These are phyloP conservation scores for Plasmopara muralis DNA, from an alignment of 352 stramenopile genomes.

Conservation along the genomic window DNA sequence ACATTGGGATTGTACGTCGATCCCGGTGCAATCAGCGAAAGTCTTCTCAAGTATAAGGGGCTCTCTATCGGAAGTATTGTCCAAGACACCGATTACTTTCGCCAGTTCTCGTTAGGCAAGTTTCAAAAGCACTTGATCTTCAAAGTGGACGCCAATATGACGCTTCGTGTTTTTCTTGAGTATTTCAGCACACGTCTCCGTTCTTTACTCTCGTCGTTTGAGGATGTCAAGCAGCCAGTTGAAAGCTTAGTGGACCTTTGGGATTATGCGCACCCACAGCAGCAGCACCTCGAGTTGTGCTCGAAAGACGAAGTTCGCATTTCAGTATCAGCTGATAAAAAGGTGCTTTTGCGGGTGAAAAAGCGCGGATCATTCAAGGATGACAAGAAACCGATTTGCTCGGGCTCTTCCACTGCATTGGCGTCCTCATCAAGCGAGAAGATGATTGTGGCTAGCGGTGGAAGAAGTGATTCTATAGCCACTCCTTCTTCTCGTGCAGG, in stretches of 20 bases:
- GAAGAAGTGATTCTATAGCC: slow-evolving; percentile 9
- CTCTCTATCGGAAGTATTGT: slow-evolving; percentile 71
- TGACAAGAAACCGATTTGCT: slow-evolving; percentile 18
- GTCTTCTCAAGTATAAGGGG: slow-evolving; percentile 76
- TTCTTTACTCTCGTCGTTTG: slow-evolving; percentile 16
- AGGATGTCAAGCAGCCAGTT: slow-evolving; percentile 19
- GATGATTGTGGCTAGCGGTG: slow-evolving; percentile 1
- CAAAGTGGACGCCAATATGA: slow-evolving; percentile 46
- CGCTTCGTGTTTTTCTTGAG: slow-evolving; percentile 39
- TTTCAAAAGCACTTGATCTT: slow-evolving; percentile 72
- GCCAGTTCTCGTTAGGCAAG: slow-evolving; percentile 46
- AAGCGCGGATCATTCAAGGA: slow-evolving; percentile 28
- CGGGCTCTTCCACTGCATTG: slow-evolving; percentile 5
- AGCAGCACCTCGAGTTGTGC: slow-evolving; percentile 26
- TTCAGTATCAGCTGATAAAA: slow-evolving; percentile 34
- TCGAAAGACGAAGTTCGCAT: slow-evolving; percentile 52
- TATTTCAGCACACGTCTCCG: slow-evolving; percentile 46
- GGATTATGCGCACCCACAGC: slow-evolving; percentile 26
- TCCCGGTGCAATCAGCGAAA: slow-evolving; percentile 45
- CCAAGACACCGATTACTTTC: slow-evolving; percentile 71
- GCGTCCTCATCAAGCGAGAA: slow-evolving; percentile 14
- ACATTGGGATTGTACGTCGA: slow-evolving; percentile 67
- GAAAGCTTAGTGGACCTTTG: slow-evolving; percentile 29
- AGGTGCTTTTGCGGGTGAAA: slow-evolving; percentile 40
- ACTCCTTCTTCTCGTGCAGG: slow-evolving; percentile 8